Evolutionary conservation across 352 stramenopile species (phyloP).

Genomic region (Aphanomyces stellatus): DNA sequence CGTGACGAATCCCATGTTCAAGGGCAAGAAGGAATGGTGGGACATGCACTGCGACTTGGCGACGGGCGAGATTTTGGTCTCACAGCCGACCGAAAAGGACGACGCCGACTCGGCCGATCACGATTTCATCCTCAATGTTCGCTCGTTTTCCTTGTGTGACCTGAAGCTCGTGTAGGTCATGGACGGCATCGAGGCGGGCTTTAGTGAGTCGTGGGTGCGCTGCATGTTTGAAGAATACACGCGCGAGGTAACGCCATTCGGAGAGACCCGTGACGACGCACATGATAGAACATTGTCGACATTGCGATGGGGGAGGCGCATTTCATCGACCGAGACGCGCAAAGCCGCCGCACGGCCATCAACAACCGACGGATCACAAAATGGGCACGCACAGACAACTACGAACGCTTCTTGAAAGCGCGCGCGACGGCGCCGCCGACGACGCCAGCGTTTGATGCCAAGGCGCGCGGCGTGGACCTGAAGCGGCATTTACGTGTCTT

Average conservation of each 20-base stretch:
- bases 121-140: conserved; percentile 65
- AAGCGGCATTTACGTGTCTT: conserved; percentile 73
- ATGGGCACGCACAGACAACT: conserved; percentile 80
- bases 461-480: conserved; percentile 60
- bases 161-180: conserved; percentile 39
- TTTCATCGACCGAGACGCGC: conserved; percentile 61
- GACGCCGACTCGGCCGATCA: conserved; percentile 61
- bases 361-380: conserved; percentile 86
- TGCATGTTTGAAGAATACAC: conserved; percentile 86
- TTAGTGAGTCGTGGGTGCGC: conserved; percentile 79
- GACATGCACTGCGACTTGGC: conserved; percentile 85
- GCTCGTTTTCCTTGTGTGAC: background rate
- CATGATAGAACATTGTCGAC: conserved; percentile 63
- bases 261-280: background rate
- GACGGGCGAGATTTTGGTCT: conserved; percentile 61
- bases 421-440: conserved; percentile 34
- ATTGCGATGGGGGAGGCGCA: conserved; percentile 67
- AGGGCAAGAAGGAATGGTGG: conserved; percentile 87
- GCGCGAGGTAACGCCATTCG: conserved; percentile 32
- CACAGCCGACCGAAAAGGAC: conserved; percentile 45
- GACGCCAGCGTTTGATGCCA: conserved; percentile 69
- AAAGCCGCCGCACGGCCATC: conserved; percentile 59
- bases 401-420: conserved; percentile 67
- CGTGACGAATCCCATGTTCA: conserved; percentile 90
- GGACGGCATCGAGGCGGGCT: conserved; percentile 67